These are phyloP conservation scores for Chytriomyces hyalinus DNA, from an alignment of 192 early-diverging fungal genomes.

Conservation along the genomic window DNA sequence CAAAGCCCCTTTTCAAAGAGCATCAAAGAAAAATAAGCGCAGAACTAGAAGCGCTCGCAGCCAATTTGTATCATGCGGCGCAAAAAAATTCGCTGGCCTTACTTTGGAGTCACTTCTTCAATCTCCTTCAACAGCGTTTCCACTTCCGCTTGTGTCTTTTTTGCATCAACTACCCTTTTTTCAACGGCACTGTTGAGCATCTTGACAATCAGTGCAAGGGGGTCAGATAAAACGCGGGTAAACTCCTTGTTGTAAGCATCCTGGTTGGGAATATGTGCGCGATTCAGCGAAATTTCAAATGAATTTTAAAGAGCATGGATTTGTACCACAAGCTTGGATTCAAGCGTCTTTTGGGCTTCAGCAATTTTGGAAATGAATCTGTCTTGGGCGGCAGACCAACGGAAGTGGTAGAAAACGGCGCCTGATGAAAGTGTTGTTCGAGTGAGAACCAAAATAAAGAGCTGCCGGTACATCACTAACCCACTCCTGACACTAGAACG, in stretches of 20 bases:
- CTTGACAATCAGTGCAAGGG: constrained; percentile 38
- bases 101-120: background rate
- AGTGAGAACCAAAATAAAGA: background rate
- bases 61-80: background rate
- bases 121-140: constrained; percentile 26
- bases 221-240: constrained; percentile 41
- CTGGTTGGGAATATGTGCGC: constrained; percentile 3
- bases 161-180: constrained; percentile 20
- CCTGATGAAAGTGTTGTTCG: constrained; percentile 19
- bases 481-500: constrained; percentile 22
- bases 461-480: background rate
- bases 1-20: too few relatives aligned
- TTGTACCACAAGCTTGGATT: constrained; percentile 40
- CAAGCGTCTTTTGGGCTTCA: constrained; percentile 42
- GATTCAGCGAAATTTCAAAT: background rate
- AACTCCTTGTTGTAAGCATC: constrained; percentile 47
- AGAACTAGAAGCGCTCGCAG: too few relatives aligned
- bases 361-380: constrained; percentile 41
- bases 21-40: too few relatives aligned
- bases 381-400: constrained; percentile 37
- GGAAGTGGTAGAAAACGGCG: constrained; percentile 38
- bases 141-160: constrained; percentile 15
- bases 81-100: background rate
- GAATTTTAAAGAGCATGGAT: background rate
- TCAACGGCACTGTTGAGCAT: constrained; percentile 39